These are phyloP conservation scores for Aspergillus sp. DNA, from an alignment of 2,329 filamentous ascomycete genomes.

Conservation along the genomic window DNA sequence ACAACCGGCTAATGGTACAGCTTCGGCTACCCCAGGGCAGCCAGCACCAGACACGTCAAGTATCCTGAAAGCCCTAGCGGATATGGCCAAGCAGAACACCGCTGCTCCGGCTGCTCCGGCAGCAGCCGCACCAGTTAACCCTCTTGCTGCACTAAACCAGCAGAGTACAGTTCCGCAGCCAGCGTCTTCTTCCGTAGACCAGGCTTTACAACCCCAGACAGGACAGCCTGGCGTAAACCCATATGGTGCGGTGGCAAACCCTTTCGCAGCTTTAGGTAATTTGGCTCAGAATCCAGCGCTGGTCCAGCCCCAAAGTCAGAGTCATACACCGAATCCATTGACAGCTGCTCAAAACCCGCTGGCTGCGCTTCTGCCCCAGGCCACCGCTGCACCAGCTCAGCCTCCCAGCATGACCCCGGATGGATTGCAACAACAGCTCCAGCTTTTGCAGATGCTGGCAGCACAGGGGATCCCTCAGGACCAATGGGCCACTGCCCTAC, in stretches of 20 bases:
- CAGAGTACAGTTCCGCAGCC: conserved; percentile 44
- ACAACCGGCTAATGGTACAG: conserved; percentile 25
- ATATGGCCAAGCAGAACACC: conserved; percentile 75
- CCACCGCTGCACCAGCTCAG: conserved; percentile 28
- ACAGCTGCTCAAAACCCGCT: conserved; percentile 41
- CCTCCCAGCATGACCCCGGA: conserved; percentile 37
- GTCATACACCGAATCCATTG: conserved; percentile 43
- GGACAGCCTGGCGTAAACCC: conserved; percentile 61
- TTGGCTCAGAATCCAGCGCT: conserved; percentile 36
- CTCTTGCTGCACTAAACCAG: conserved; percentile 52
- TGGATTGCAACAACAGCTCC: conserved; percentile 67
- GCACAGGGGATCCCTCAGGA: conserved; percentile 76
- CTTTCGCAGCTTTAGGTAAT: conserved; percentile 49
- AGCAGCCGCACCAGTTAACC: conserved; percentile 40
- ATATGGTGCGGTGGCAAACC: conserved; percentile 48
- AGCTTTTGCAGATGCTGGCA: conserved; percentile 72
- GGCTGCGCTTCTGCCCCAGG: conserved; percentile 45
- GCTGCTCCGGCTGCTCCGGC: conserved; percentile 45
- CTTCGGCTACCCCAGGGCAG: conserved; percentile 23
- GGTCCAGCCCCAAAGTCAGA: conserved; percentile 41
- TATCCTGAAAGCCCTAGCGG: conserved; percentile 76
- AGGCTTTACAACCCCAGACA: conserved; percentile 39
- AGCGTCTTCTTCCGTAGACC: conserved; percentile 47
- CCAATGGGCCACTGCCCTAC: conserved; percentile 65
- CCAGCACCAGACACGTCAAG: conserved; percentile 58